These are phyloP conservation scores for Entomortierella lignicola DNA, from an alignment of 192 early-diverging fungal species.

Conservation along the genomic window DNA sequence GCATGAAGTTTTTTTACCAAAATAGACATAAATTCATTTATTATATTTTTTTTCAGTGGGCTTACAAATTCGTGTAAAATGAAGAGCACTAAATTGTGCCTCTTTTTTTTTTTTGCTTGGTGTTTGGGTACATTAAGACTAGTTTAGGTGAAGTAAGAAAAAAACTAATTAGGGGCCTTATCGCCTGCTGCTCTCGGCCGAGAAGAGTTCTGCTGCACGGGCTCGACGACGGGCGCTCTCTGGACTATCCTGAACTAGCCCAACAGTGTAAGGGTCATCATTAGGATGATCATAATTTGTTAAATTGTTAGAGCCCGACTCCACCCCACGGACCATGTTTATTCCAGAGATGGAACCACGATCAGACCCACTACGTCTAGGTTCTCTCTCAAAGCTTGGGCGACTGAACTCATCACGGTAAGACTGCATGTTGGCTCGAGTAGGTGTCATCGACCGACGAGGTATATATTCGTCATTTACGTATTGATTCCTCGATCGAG, in stretches of 20 bases:
- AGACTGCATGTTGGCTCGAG: conserved; percentile 39
- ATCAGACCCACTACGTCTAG: conserved; percentile 39
- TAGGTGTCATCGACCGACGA: conserved; percentile 39
- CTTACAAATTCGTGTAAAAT: no score
- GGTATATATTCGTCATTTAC: conserved; percentile 6
- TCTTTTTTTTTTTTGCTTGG: background rate
- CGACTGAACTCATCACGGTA: conserved; percentile 45
- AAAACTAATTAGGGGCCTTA: conserved; percentile 11
- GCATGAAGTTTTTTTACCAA: no score
- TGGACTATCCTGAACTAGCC: conserved; percentile 37
- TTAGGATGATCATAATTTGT: conserved; percentile 12
- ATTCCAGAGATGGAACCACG: conserved; percentile 23
- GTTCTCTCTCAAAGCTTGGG: conserved; percentile 42
- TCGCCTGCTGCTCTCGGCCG: conserved; percentile 30
- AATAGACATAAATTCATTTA: no score
- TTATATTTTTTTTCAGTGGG: no score
- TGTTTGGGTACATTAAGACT: no score
- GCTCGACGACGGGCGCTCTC: conserved; percentile 45
- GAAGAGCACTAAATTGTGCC: background rate
- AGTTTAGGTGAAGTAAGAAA: no score
- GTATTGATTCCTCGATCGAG: conserved; percentile 1
- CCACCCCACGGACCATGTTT: conserved; percentile 18
- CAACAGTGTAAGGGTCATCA: background rate
- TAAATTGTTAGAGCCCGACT: background rate
- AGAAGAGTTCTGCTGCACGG: conserved; percentile 50